Evolutionary conservation across 352 stramenopile genomes (phyloP), one percentile per base, ranked within the genome.

Genomic region (Phytopythium helicoides): DNA sequence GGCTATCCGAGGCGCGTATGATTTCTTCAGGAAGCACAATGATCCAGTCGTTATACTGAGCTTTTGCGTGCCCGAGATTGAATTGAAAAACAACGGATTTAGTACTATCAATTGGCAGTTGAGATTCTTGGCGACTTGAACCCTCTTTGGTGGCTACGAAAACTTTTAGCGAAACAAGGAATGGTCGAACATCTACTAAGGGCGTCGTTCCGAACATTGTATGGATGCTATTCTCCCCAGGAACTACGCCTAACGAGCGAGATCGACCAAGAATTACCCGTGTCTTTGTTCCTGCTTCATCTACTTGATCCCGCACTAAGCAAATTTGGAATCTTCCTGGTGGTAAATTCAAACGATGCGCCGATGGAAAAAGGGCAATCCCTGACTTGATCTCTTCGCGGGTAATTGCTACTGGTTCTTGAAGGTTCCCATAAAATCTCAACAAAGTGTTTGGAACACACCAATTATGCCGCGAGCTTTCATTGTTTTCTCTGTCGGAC

Each of bases 141-240:
- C n/a, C n/a, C n/a, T n/a, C n/a, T n/a, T n/a, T n/a, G n/a, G n/a
- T 54, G 15, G 59, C 36, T 6, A 50, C 47, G 1, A 66, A 47
- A 6, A 56, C 44, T 54, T 73, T 56, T 7, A 81, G 40, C 0
- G 68, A 65, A 11, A 58, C 68, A 48, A 56, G 66, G 8, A 81
- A 31, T 6, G 70, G 50, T 49, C 76, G 73, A 11, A 84, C 60
- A 34, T 81, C 73, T 15, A 84, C 65, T 18, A 84, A 42, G 1
- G 73, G 65, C 16, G 73, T 84, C 15, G 73, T 79, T 4, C 70
- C 73, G 45, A 84, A 81, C 11, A 66, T 66, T 0, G 73, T 84
- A 56, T 84, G 68, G n/a, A 76, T 65, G 33, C 73, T 66, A 44
- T 84, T 84, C 10, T 68, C 19, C 4, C 62, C 70, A 19, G 71